Conservation (phyloP, 2,329 filamentous ascomycete species). For the Microsporum canis region DNA sequence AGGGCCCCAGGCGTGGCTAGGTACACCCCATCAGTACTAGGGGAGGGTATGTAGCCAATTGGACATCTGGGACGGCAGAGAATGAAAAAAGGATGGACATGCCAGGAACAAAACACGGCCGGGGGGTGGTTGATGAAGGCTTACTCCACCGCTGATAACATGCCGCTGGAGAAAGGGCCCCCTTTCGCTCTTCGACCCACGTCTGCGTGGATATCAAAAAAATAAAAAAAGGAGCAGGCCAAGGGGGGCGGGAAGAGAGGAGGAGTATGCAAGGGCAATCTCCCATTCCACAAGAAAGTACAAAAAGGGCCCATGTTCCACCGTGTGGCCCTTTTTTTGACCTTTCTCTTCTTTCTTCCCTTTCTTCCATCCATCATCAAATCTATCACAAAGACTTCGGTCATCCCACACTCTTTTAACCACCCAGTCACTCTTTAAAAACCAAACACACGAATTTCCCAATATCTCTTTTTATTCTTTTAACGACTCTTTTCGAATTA, state of each 20-base stretch:
- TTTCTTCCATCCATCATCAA: slow-evolving; percentile 23
- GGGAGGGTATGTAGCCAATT: background rate
- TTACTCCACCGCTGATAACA: background rate
- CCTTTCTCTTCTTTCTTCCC: slow-evolving; percentile 19
- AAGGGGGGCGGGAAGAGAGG: background rate
- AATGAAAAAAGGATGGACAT: background rate
- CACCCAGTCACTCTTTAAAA: slow-evolving; percentile 20
- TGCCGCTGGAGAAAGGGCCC: background rate
- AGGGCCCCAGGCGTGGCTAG: background rate
- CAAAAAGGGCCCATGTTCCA: slow-evolving; percentile 13
- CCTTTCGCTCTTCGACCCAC: background rate
- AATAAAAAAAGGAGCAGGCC: background rate
- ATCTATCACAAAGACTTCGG: slow-evolving; percentile 32
- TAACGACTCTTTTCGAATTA: slow-evolving; percentile 19
- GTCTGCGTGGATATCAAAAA: background rate
- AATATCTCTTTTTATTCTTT: slow-evolving; percentile 18
- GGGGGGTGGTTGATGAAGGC: background rate
- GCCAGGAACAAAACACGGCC: slow-evolving; percentile 1
- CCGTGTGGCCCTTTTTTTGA: slow-evolving; percentile 13
- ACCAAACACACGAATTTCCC: slow-evolving; percentile 16
- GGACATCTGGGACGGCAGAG: background rate
- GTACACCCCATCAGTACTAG: background rate
- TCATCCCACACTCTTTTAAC: slow-evolving; percentile 35
- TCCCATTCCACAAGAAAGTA: slow-evolving; percentile 12
- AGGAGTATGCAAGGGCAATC: slow-evolving; percentile 11